Evolutionary conservation across 495 filamentous ascomycete species (phyloP).

Genomic region (Astrocystis sublimbata): DNA sequence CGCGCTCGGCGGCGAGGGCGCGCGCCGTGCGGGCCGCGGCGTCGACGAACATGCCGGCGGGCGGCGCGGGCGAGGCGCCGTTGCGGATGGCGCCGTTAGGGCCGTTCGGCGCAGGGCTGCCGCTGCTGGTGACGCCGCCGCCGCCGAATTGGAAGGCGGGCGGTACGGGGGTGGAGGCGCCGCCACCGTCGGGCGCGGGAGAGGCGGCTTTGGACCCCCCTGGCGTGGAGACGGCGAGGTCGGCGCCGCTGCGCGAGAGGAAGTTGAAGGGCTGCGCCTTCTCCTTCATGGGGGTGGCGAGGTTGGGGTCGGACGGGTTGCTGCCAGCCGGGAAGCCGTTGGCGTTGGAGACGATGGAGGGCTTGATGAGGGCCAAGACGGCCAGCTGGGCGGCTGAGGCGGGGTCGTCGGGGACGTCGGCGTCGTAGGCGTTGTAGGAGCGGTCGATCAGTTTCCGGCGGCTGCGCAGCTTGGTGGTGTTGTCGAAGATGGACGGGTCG

Average conservation of each 20-base stretch:
- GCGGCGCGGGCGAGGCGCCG: slow-evolving; percentile 51
- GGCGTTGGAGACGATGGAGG: slow-evolving; percentile 47
- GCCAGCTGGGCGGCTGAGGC: slow-evolving; percentile 80
- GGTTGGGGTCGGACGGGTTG: slow-evolving; percentile 36
- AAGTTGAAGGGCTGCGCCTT: slow-evolving; percentile 55
- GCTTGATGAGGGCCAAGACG: slow-evolving; percentile 69
- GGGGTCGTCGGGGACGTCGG: slow-evolving; percentile 82
- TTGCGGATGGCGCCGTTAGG: slow-evolving; percentile 46
- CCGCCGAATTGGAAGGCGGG: slow-evolving; percentile 50
- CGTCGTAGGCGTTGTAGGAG: slow-evolving; percentile 90
- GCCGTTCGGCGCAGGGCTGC: slow-evolving; percentile 48
- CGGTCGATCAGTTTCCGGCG: slow-evolving; percentile 76
- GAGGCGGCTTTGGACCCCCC: slow-evolving; percentile 83
- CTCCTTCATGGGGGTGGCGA: slow-evolving; percentile 57
- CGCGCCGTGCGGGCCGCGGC: slow-evolving; percentile 48
- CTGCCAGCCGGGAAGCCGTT: slow-evolving; percentile 39
- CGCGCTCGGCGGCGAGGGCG: slow-evolving; percentile 64
- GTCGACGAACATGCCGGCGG: slow-evolving; percentile 38
- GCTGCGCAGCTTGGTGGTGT: slow-evolving; percentile 71
- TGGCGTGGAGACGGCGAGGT: slow-evolving; percentile 67
- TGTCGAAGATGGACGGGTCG: slow-evolving; percentile 82
- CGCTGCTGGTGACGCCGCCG: slow-evolving; percentile 45
- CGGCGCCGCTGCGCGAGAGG: slow-evolving; percentile 54
- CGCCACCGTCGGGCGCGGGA: slow-evolving; percentile 74
- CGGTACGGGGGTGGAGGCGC: slow-evolving; percentile 65